Evolutionary conservation across 1,284 basidiomycete species (phyloP).

Genomic region (Fomitopsis betulina): DNA sequence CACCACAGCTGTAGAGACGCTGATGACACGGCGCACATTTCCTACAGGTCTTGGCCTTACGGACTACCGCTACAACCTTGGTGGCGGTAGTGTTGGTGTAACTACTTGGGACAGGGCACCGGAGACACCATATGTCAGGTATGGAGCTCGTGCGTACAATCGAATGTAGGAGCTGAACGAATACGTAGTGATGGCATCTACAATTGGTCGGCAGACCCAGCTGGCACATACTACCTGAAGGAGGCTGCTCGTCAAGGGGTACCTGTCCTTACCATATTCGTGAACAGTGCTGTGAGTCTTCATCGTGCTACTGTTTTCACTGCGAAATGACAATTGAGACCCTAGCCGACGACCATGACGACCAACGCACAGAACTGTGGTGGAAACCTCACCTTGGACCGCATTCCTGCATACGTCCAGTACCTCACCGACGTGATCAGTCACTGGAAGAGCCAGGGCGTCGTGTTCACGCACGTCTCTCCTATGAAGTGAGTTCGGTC

Average conservation of each 20-base stretch:
- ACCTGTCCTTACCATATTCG: conserved; percentile 23
- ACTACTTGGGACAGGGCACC: conserved; percentile 27
- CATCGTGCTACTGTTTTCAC: neutral
- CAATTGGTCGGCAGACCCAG: conserved; percentile 35
- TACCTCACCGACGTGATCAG: conserved; percentile 25
- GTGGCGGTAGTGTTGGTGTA: conserved; percentile 38
- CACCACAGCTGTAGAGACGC: neutral
- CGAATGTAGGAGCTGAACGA: neutral
- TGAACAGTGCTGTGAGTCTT: conserved; percentile 19
- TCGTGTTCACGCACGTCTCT: conserved; percentile 24
- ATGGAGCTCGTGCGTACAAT: neutral
- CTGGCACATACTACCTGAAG: conserved; percentile 36
- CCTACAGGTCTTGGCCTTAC: conserved; percentile 35
- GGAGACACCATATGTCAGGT: neutral
- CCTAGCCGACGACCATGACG: conserved; percentile 19
- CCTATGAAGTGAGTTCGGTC: conserved; percentile 19
- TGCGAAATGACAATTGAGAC: neutral
- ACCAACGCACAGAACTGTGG: conserved; percentile 23
- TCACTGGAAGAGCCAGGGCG: conserved; percentile 20
- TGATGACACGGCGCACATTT: neutral
- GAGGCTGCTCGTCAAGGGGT: conserved; percentile 21
- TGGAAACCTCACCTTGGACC: conserved; percentile 19
- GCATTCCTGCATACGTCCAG: conserved; percentile 21
- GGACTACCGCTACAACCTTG: conserved; percentile 40
- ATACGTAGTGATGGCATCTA: conserved; percentile 27